Percentiles rank a stretch among this genome's conserved stretches.
These are phyloP conservation scores for Dioscorea dumetorum DNA, from an alignment of 106 monocot genomes.

Conservation along the genomic window DNA sequence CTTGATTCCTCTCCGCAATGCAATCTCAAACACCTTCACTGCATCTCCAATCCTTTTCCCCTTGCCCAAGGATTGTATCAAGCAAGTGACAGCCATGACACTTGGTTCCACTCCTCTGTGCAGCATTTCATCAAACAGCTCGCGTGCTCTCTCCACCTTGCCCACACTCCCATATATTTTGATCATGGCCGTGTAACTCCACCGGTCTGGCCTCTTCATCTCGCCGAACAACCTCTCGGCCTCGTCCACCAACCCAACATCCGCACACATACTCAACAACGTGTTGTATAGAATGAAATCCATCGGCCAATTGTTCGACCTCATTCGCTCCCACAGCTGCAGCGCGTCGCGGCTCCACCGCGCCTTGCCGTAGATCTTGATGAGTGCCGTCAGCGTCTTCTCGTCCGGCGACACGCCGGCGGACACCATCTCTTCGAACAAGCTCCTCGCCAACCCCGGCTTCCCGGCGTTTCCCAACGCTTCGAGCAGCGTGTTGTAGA, in stretches of 20 bases:
- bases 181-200: constrained; percentile 90
- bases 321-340: constrained; percentile 81
- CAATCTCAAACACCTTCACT: constrained; percentile 43
- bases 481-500: constrained; percentile 79
- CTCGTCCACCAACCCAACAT: constrained; percentile 66
- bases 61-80: constrained; percentile 85
- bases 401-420: constrained; percentile 58
- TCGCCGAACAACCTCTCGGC: constrained; percentile 82
- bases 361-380: constrained; percentile 88
- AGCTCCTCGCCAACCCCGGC: constrained; percentile 58
- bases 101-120: constrained; percentile 45
- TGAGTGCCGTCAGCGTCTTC: constrained; percentile 73
- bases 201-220: constrained; percentile 82
- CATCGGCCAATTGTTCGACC: constrained; percentile 59
- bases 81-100: constrained; percentile 79
- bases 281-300: constrained; percentile 89
- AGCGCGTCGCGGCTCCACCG: constrained; percentile 72
- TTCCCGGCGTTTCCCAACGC: constrained; percentile 73
- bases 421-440: constrained; percentile 77
- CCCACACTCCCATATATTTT: constrained; percentile 66
- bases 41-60: constrained; percentile 58
- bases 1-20: constrained; percentile 38
- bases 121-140: constrained; percentile 74
- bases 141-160: constrained; percentile 49
- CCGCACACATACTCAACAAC: constrained; percentile 82